Evolutionary conservation across 2,329 filamentous ascomycete genomes (phyloP).

Genomic region (Hymenoscyphus fructigenus): DNA sequence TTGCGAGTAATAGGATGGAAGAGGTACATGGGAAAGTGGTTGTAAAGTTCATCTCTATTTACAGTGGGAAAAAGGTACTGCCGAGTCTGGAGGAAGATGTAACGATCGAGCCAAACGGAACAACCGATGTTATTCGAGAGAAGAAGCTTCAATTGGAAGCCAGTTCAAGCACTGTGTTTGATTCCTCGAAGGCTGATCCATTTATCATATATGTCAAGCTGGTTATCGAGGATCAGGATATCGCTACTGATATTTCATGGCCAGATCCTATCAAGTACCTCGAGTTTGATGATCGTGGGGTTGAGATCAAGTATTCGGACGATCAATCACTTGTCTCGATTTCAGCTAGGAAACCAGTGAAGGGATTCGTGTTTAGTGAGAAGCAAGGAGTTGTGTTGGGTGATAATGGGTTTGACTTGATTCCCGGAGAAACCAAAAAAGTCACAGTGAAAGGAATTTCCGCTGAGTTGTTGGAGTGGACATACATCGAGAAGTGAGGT

Average conservation of each 20-base stretch:
- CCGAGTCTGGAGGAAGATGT: not conserved
- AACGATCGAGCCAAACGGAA: not conserved
- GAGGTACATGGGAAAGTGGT: not conserved
- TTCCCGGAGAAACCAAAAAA: not conserved
- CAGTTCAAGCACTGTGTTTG: not conserved
- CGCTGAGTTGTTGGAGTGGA: not conserved
- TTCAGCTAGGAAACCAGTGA: not conserved
- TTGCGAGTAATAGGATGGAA: not conserved
- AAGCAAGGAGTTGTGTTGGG: not conserved
- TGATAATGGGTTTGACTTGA: conserved; percentile 1
- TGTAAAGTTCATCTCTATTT: not conserved
- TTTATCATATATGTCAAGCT: not conserved
- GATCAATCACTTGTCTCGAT: not conserved
- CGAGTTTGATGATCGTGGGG: not conserved
- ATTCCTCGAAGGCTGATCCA: not conserved
- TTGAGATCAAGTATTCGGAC: not conserved
- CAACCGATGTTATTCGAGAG: not conserved
- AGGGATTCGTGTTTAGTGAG: conserved; percentile 1
- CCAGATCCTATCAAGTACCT: conserved; percentile 7
- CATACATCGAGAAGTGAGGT: not conserved
- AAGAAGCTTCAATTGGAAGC: not conserved
- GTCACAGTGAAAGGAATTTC: not conserved
- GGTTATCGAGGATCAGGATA: not conserved
- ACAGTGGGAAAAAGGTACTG: not conserved
- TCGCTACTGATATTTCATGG: conserved; percentile 2